Conservation (phyloP, 2,329 filamentous ascomycete species). For the Colletotrichum incanum region DNA sequence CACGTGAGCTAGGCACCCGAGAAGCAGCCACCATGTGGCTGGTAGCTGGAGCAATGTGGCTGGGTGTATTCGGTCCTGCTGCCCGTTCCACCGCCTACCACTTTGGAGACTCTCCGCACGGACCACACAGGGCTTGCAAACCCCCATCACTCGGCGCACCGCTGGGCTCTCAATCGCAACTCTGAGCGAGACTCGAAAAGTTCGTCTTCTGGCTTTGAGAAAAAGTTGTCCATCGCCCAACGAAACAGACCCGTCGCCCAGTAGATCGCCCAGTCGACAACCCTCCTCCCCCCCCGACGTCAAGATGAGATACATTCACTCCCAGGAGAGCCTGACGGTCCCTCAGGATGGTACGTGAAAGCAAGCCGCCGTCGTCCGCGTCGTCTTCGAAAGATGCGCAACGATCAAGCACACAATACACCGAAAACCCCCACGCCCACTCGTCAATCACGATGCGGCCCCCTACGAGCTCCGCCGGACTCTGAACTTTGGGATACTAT, state of each 20-base stretch:
- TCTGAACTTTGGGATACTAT: conserved; percentile 43
- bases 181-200: conserved; percentile 44
- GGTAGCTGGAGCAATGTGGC: neutral
- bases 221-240: conserved; percentile 50
- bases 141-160: conserved; percentile 35
- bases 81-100: neutral
- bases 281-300: conserved; percentile 66
- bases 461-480: conserved; percentile 41
- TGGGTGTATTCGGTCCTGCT: neutral
- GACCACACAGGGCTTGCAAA: conserved; percentile 11
- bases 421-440: conserved; percentile 10
- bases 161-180: conserved; percentile 28
- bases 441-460: conserved; percentile 26
- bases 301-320: conserved; percentile 99
- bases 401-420: conserved; percentile 20
- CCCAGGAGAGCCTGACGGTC: conserved; percentile 93
- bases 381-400: conserved; percentile 15
- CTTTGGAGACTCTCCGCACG: conserved; percentile 31
- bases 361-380: conserved; percentile 42
- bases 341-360: conserved; percentile 92
- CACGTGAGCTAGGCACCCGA: conserved; percentile 33
- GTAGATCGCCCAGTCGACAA: conserved; percentile 38
- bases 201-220: conserved; percentile 5
- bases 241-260: conserved; percentile 41
- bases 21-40: neutral